Evolutionary conservation across 768 basidiomycete genomes (phyloP).

Genomic region (Pisolithus tinctorius): DNA sequence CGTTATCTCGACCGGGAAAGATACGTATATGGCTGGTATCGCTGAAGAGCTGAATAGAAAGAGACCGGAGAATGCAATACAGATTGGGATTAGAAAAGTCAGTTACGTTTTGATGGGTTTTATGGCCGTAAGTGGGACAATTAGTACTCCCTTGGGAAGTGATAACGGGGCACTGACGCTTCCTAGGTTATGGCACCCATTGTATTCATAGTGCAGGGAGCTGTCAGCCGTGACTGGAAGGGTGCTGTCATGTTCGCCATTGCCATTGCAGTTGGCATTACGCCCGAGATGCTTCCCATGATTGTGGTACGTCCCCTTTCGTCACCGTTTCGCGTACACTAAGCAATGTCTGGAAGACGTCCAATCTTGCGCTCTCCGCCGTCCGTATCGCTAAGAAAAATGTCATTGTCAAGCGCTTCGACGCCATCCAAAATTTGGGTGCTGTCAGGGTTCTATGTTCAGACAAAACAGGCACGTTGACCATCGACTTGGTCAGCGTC

Average conservation of each 20-base stretch:
- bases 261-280: constrained; percentile 25
- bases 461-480: constrained; percentile 62
- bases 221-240: constrained; percentile 26
- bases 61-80: constrained; percentile 28
- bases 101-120: constrained; percentile 26
- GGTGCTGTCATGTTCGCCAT: constrained; percentile 27
- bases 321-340: neutral
- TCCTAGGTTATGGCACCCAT: constrained; percentile 24
- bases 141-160: neutral
- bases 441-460: constrained; percentile 50
- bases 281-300: constrained; percentile 29
- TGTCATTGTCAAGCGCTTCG: constrained; percentile 57
- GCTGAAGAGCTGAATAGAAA: constrained; percentile 26
- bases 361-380: constrained; percentile 55
- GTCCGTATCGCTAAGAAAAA: constrained; percentile 49
- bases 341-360: constrained; percentile 40
- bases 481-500: constrained; percentile 33
- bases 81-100: constrained; percentile 27
- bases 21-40: constrained; percentile 31
- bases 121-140: constrained; percentile 18
- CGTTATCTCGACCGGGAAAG: constrained; percentile 25
- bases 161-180: neutral
- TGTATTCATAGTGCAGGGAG: constrained; percentile 25
- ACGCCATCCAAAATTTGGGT: constrained; percentile 57
- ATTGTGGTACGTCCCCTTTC: constrained; percentile 19